Conservation (phyloP, 2,329 filamentous ascomycete species). For the Aspergillus bombycis region DNA sequence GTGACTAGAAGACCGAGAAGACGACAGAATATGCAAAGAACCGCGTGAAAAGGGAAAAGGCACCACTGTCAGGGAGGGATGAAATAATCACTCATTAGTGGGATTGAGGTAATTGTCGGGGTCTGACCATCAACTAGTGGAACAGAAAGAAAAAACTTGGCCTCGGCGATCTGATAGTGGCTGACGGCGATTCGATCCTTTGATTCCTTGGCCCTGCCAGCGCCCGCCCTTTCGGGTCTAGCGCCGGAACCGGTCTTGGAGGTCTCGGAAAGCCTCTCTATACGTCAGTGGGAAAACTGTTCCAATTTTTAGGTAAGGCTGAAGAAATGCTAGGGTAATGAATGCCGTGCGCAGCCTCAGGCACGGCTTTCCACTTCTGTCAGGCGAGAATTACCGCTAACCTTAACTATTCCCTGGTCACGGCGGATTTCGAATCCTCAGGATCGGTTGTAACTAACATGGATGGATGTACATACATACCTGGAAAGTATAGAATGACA, state of each 20-base stretch:
- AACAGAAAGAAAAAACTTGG: slow-evolving; percentile 4
- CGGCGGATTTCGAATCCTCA: not conserved
- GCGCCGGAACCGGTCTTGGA: not conserved
- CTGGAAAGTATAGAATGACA: too few relatives aligned
- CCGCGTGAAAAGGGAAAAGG: not conserved
- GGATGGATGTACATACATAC: not conserved
- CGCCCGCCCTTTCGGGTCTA: not conserved
- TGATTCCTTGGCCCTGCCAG: not conserved
- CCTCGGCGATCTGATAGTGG: slow-evolving; percentile 3
- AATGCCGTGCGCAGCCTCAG: too few relatives aligned
- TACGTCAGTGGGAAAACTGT: not conserved
- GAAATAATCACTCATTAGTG: slow-evolving; percentile 5
- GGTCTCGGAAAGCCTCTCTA: not conserved
- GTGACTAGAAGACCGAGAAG: not conserved
- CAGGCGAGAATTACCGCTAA: not conserved
- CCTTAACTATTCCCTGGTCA: not conserved
- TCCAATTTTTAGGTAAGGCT: not conserved
- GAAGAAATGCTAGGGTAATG: not conserved
- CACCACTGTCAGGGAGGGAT: not conserved
- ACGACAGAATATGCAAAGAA: not conserved
- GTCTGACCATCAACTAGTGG: not conserved
- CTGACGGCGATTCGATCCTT: not conserved
- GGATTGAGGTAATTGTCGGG: slow-evolving; percentile 5
- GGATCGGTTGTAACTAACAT: not conserved
- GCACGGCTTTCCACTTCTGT: too few relatives aligned